Base-by-base conservation (phyloP, 2,329 filamentous ascomycete species). In the Curvularia sp. region DNA sequence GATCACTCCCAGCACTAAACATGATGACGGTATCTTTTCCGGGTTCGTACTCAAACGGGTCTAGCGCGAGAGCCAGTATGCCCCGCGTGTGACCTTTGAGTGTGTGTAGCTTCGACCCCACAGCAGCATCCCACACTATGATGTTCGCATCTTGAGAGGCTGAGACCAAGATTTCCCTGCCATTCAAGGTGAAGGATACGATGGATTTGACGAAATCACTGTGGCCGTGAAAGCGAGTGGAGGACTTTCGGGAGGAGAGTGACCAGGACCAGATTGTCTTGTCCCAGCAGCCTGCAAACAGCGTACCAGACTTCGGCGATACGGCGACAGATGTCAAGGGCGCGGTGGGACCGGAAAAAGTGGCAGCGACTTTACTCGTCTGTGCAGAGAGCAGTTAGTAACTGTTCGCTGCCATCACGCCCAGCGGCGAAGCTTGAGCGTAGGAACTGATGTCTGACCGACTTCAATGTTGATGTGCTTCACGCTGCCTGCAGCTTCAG, bases 281-380 rank as follows among this genome's bases (percentile, higher is more conserved):
- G 79, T 99, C 94, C 95, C 95, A 99, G 58, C 89, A 95, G 32
- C 93, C 94, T 23, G 92, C 92, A 76, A 92, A 97, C 10, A 97
- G 73, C 1, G 84, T 89, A 49, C 71, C 68, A 4, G 71, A 70
- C 10, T 28, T 63, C 1, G 66, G 48, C 5, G 71, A 74, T 18
- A 77, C 49, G 28, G 71, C 71, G 42, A 78, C 49, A n/a, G 72
- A 77, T 19, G 75, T 76, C 9, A 97, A 82, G 1, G 95, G 95
- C 3, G 92, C 89, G 45, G 84, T 85, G 18, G 93, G 91, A 2
- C 92, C 92, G 71, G 86, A 85, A 72, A 90, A 96, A 3, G 81
- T 70, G 13, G 78, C 76, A 50, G 76, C 61, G 6, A 74, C 80
- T 65, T 83, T 61, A 67, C 59, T 57, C 36, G 66, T 69, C 74